Evolutionary conservation across 1,284 basidiomycete genomes (phyloP), one percentile per base, ranked within the genome.

Genomic region (Boletellus deceptivus): DNA sequence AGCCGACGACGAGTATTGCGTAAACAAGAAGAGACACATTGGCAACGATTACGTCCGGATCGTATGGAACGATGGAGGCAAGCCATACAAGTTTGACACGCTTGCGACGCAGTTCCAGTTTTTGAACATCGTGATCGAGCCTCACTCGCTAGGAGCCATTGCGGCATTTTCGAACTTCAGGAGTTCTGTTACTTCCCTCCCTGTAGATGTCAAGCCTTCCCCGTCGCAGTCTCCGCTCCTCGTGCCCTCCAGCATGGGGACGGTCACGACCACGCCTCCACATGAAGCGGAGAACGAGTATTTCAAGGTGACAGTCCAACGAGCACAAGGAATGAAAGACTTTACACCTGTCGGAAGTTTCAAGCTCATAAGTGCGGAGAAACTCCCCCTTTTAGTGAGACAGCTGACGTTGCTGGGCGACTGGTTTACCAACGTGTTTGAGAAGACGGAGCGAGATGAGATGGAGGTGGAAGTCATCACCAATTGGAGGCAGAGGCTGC

Each of bases 41-140:
- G 95, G 95, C 29, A 98, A 98, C 69, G 94, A 97, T 72, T 92
- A 82, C 58, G 90, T 97, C 59, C 87, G 93, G 52, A 95, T 99
- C 63, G 83, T 99, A 50, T 99, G 93, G 87, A 99, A 99, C 72
- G 97, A 98, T 65, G 92, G 91, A 10, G 94, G 93, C 17, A 64
- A 71, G 31, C 84, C 88, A 4, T 99, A 98, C 70, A 78, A 75
- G 48, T 98, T 98, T 65, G 91, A 96, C 69, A 98, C 95, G 20
- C 76, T 98, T 55, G 73, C 82, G 24, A 97, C 95, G 2, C 85
- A 93, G 63, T 99, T 98, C 78, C 96, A 98, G 70, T 98, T 96
- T 67, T 85, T 98, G 67, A 99, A 98, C 70, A 93, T 99, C 62
- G 87, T 99, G 62, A 90, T 99, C 61, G 91, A 96, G 61, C 92